A percentile compares a stretch with the other conserved stretches of the same genome.
Evolutionary conservation across 768 basidiomycete species (phyloP).

Genomic region (Suillus occidentalis): DNA sequence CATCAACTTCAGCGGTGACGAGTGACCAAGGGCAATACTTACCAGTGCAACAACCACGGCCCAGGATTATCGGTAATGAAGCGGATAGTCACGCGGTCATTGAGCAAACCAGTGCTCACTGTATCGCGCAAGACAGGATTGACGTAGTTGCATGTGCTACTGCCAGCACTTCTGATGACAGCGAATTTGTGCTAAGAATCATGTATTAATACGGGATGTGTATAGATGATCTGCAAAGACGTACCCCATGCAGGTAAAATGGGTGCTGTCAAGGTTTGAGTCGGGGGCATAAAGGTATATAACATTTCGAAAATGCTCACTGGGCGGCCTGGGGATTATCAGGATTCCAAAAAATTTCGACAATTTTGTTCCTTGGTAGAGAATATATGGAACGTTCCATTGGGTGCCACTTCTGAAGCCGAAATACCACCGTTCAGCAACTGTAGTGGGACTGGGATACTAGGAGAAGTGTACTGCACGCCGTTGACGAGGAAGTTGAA

Average conservation of each 20-base stretch:
- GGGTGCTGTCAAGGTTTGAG: slow-evolving; percentile 19
- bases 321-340: slow-evolving; percentile 8
- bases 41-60: slow-evolving; percentile 1
- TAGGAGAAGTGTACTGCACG: slow-evolving; percentile 34
- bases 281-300: not conserved
- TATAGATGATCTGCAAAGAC: not conserved
- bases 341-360: slow-evolving; percentile 37
- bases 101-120: not conserved
- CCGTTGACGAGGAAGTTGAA: slow-evolving; percentile 31
- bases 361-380: slow-evolving; percentile 44
- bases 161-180: not conserved
- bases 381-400: slow-evolving; percentile 45
- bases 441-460: slow-evolving; percentile 47
- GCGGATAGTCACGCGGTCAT: not conserved
- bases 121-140: not conserved
- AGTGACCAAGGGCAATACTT: not conserved
- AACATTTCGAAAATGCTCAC: not conserved
- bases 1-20: not conserved
- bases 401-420: slow-evolving; percentile 37
- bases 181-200: not conserved
- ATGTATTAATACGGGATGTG: not conserved
- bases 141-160: not conserved
- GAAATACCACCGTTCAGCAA: slow-evolving; percentile 39
- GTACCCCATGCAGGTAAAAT: slow-evolving; percentile 22
- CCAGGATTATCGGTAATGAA: slow-evolving; percentile 2